Percentiles rank a stretch among this genome's conserved stretches.
Evolutionary conservation across 2,329 filamentous ascomycete species (phyloP).

Genomic region (Polytolypa hystricis): DNA sequence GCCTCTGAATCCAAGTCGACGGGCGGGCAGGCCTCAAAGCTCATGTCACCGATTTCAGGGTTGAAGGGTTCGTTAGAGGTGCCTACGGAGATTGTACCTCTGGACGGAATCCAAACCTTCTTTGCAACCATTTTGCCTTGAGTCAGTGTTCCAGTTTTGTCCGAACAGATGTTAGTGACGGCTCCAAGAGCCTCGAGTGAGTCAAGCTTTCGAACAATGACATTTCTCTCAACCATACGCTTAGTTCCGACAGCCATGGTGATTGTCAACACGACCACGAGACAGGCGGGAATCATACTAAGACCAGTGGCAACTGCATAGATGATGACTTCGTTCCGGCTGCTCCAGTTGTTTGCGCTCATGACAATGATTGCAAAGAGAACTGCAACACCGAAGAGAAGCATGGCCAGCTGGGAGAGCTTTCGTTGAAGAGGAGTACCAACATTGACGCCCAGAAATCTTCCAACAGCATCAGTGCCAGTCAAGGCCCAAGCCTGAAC

Average conservation of each 20-base stretch:
- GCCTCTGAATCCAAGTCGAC: slow-evolving; percentile 18
- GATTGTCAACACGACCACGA: slow-evolving; percentile 57
- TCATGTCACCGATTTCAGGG: slow-evolving; percentile 41
- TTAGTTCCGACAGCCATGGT: slow-evolving; percentile 54
- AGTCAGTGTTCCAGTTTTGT: slow-evolving; percentile 51
- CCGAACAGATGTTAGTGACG: slow-evolving; percentile 48
- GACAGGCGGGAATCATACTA: slow-evolving; percentile 51
- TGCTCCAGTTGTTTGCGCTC: slow-evolving; percentile 49
- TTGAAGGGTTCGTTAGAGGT: slow-evolving; percentile 46
- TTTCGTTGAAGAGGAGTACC: slow-evolving; percentile 61
- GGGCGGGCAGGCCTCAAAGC: slow-evolving; percentile 26
- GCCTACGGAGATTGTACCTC: slow-evolving; percentile 48
- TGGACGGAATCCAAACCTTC: slow-evolving; percentile 47
- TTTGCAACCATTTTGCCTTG: slow-evolving; percentile 55
- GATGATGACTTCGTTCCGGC: slow-evolving; percentile 50
- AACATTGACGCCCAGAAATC: slow-evolving; percentile 56
- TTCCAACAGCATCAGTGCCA: slow-evolving; percentile 46
- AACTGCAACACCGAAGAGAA: slow-evolving; percentile 56
- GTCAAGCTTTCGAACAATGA: slow-evolving; percentile 48
- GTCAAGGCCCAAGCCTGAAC: slow-evolving; percentile 42
- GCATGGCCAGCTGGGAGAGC: slow-evolving; percentile 54
- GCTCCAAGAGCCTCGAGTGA: slow-evolving; percentile 51
- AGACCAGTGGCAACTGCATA: slow-evolving; percentile 51
- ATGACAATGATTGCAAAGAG: slow-evolving; percentile 59
- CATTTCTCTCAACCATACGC: slow-evolving; percentile 45